A percentile compares a stretch with the other conserved stretches of the same genome.
phyloP scores from a whole-genome alignment of 2,329 filamentous ascomycete genomes.

The Pseudopyrenochaeta lycopersici region DNA sequence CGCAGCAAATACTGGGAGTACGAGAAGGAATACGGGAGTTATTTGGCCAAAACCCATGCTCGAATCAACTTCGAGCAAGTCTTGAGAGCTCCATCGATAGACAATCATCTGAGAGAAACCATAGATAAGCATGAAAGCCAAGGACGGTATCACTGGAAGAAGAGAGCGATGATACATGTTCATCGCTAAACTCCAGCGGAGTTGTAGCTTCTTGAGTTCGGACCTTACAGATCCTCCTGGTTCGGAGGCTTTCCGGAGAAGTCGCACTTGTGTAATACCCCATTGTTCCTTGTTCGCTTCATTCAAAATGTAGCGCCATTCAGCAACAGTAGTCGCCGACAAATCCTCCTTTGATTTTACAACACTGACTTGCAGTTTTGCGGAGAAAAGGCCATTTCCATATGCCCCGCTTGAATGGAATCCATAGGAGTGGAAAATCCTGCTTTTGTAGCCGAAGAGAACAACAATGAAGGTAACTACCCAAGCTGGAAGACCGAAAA shows the following conservation, averaged over 20 bases:
- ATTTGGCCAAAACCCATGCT: constrained; percentile 26
- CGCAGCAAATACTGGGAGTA: constrained; percentile 20
- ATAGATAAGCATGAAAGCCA: constrained; percentile 22
- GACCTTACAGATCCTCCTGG: too few relatives aligned
- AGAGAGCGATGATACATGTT: constrained; percentile 15
- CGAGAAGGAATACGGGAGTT: constrained; percentile 15
- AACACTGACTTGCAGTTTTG: too few relatives aligned
- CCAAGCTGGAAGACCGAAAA: background rate
- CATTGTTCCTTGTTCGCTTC: too few relatives aligned
- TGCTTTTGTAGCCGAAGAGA: constrained; percentile 1
- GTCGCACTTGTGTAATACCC: too few relatives aligned
- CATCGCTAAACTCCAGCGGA: too few relatives aligned
- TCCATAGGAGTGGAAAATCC: background rate
- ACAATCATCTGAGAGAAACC: constrained; percentile 17
- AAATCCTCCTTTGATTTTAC: too few relatives aligned
- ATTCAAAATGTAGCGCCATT: too few relatives aligned
- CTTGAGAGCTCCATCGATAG: constrained; percentile 5
- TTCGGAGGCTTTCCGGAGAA: too few relatives aligned
- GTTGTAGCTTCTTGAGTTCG: too few relatives aligned
- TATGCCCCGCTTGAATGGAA: background rate
- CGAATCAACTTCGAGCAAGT: constrained; percentile 9
- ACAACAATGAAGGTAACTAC: constrained; percentile 3
- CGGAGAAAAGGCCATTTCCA: too few relatives aligned
- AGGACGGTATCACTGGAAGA: constrained; percentile 11
- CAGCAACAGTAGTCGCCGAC: too few relatives aligned